phyloP scores from a whole-genome alignment of 176 grass and related monocot species.

The Carex parvula region DNA sequence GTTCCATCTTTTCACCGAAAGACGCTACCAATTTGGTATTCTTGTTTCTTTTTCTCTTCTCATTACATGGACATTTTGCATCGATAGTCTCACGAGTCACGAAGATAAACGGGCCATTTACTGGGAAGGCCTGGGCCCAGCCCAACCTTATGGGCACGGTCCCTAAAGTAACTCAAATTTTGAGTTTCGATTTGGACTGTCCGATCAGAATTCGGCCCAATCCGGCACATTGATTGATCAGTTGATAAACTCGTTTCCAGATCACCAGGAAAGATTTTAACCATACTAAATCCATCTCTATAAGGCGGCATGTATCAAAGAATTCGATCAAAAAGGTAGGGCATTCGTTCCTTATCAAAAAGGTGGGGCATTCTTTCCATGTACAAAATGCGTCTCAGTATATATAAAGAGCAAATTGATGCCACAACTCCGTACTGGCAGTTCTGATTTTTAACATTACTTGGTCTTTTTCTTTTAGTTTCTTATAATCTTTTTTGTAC shows the following conservation, averaged over 20 bases:
- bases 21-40: background rate
- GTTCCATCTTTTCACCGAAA: background rate
- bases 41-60: background rate
- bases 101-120: background rate
- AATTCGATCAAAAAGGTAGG: no score
- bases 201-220: no score
- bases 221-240: background rate
- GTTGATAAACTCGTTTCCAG: background rate
- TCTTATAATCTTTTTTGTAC: background rate
- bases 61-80: background rate
- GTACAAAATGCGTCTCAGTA: no score
- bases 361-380: no score
- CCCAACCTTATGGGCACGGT: background rate
- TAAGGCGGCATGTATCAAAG: background rate
- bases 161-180: no score
- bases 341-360: background rate
- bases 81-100: background rate
- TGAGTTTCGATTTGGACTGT: no score
- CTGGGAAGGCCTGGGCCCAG: background rate
- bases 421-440: background rate
- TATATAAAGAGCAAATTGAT: background rate
- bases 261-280: background rate
- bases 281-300: background rate
- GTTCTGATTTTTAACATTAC: background rate
- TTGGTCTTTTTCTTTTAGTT: background rate